These are phyloP conservation scores for Aspergillus sojae DNA, from an alignment of 2,329 filamentous ascomycete genomes.

Conservation along the genomic window DNA sequence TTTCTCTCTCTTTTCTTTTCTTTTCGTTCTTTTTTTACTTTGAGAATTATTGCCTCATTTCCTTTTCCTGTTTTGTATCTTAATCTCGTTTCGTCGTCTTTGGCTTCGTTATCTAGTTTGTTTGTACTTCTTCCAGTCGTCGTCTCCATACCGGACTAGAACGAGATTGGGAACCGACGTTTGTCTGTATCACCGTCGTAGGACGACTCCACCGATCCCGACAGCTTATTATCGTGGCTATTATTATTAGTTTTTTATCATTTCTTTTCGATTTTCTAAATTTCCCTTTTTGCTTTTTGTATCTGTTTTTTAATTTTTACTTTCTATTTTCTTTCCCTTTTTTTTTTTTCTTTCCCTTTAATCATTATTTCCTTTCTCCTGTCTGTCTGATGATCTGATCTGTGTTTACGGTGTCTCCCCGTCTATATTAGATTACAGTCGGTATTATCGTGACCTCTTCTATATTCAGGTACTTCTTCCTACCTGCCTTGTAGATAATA, in stretches of 20 bases:
- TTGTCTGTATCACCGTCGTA: conserved; percentile 5
- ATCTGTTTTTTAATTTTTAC: conserved; percentile 1
- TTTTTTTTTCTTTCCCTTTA: background rate
- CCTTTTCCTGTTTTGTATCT: background rate
- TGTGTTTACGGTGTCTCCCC: background rate
- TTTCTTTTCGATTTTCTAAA: background rate
- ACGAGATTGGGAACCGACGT: background rate
- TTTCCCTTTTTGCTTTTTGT: background rate
- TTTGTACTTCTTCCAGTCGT: background rate
- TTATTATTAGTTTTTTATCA: background rate
- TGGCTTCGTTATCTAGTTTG: background rate
- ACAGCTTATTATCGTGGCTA: conserved; percentile 3
- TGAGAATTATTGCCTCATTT: background rate
- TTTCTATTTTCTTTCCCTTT: background rate
- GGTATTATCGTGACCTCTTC: background rate
- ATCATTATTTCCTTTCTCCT: background rate
- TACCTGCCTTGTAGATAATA: background rate
- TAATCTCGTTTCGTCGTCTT: background rate
- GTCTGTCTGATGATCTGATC: background rate
- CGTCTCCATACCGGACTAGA: background rate
- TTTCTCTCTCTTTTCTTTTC: background rate
- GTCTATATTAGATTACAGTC: background rate
- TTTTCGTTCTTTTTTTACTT: background rate
- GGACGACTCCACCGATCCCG: conserved; percentile 2
- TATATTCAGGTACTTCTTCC: background rate